Percentiles rank a stretch among this genome's conserved stretches.
Conservation (phyloP, 139 green algal genomes). For the Nannochloris sp. region DNA sequence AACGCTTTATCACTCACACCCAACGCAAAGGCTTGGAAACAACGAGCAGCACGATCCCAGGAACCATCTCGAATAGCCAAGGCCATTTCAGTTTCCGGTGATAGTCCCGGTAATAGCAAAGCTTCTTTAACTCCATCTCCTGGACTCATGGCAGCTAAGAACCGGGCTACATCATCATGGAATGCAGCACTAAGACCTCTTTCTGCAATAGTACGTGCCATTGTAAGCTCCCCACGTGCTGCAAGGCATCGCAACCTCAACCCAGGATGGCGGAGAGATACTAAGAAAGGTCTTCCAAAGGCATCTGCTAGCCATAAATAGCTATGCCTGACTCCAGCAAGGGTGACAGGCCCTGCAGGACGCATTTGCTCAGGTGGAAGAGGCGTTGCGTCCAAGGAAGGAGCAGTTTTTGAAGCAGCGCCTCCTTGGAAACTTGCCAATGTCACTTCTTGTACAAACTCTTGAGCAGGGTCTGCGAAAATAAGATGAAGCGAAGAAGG, state of each 20-base stretch:
- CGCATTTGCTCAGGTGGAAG: slow-evolving; percentile 22
- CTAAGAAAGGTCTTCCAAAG: slow-evolving; percentile 35
- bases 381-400: background rate
- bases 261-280: slow-evolving; percentile 39
- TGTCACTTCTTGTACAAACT: slow-evolving; percentile 20
- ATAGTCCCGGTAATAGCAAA: slow-evolving; percentile 31
- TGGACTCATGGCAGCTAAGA: slow-evolving; percentile 36
- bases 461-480: slow-evolving; percentile 27
- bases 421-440: slow-evolving; percentile 26
- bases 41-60: slow-evolving; percentile 24
- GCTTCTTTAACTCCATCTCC: slow-evolving; percentile 23
- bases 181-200: slow-evolving; percentile 22
- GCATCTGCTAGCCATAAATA: slow-evolving; percentile 31
- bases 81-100: slow-evolving; percentile 25
- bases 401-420: background rate
- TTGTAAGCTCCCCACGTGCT: slow-evolving; percentile 27
- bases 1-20: slow-evolving; percentile 17
- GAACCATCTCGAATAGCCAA: slow-evolving; percentile 22
- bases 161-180: slow-evolving; percentile 41
- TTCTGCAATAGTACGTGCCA: slow-evolving; percentile 28
- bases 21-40: slow-evolving; percentile 30
- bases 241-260: slow-evolving; percentile 35
- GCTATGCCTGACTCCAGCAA: slow-evolving; percentile 24
- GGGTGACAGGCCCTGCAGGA: slow-evolving; percentile 16
- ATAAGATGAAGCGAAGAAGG: slow-evolving; percentile 19